These are phyloP conservation scores for Amniculicola lignicola DNA, from an alignment of 495 filamentous ascomycete genomes.

Conservation along the genomic window DNA sequence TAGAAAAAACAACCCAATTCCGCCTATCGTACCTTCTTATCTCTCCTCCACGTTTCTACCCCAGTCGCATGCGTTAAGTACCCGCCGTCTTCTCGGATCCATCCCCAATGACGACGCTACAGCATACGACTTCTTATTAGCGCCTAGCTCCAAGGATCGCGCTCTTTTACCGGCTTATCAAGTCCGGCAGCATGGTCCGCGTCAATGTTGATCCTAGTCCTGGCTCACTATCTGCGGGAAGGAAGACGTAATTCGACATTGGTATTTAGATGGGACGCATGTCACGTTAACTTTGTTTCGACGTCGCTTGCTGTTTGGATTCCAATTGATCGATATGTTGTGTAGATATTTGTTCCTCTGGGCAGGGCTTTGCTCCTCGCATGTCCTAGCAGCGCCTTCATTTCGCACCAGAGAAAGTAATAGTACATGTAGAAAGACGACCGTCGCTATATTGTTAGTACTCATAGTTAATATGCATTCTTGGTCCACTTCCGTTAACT, in stretches of 20 bases:
- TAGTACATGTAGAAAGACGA: constrained; percentile 27
- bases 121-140: constrained; percentile 13
- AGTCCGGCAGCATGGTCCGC: constrained; percentile 1
- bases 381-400: constrained; percentile 8
- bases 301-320: not conserved
- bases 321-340: constrained; percentile 8
- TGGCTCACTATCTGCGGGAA: constrained; percentile 10
- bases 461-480: not conserved
- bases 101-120: not conserved
- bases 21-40: no score
- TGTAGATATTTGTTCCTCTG: not conserved
- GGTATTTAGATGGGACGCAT: constrained; percentile 10
- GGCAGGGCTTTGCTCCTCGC: not conserved
- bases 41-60: not conserved
- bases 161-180: constrained; percentile 18
- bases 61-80: not conserved
- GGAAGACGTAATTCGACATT: constrained; percentile 1
- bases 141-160: constrained; percentile 7
- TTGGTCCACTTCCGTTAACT: not conserved
- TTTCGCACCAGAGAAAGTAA: constrained; percentile 18
- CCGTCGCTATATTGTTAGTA: constrained; percentile 29
- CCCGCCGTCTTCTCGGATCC: not conserved
- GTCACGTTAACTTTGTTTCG: constrained; percentile 2
- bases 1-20: no score
- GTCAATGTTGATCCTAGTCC: not conserved